phyloP scores from a whole-genome alignment of 768 basidiomycete species.

The Boletus rubroflammeus region DNA sequence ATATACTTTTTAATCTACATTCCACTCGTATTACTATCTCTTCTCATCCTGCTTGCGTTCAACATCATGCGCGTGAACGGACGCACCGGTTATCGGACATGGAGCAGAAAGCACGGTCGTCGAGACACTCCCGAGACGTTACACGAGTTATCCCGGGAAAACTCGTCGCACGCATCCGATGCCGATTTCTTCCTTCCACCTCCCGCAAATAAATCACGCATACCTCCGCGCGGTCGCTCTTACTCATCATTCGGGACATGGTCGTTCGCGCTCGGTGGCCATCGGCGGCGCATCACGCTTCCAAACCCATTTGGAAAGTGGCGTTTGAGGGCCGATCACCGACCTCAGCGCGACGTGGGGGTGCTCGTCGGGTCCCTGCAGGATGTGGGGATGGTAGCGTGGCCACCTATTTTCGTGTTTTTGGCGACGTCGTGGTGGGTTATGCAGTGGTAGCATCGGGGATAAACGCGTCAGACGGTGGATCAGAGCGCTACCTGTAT shows the following conservation, averaged over 20 bases:
- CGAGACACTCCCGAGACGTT: constrained; percentile 5
- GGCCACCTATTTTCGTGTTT: constrained; percentile 35
- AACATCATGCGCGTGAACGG: constrained; percentile 20
- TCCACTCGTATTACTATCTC: constrained; percentile 60
- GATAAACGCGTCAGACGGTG: background rate
- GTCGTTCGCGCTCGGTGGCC: constrained; percentile 25
- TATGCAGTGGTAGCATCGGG: constrained; percentile 19
- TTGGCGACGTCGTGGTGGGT: constrained; percentile 34
- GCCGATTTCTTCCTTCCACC: constrained; percentile 15
- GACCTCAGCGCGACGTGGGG: constrained; percentile 19
- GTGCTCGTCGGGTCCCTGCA: constrained; percentile 27
- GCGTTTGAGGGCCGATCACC: constrained; percentile 5
- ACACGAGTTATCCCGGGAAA: constrained; percentile 10
- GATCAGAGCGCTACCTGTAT: background rate
- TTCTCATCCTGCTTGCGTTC: constrained; percentile 41
- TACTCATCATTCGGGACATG: constrained; percentile 20
- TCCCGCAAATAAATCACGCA: constrained; percentile 13
- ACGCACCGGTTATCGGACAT: constrained; percentile 1
- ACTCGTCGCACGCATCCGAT: constrained; percentile 1
- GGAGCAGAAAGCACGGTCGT: constrained; percentile 8
- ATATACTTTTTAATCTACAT: constrained; percentile 75
- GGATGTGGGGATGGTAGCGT: constrained; percentile 36
- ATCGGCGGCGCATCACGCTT: constrained; percentile 23
- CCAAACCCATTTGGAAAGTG: constrained; percentile 15
- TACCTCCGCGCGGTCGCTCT: constrained; percentile 12